Base-by-base conservation (phyloP, 2,329 filamentous ascomycete genomes). In the Lachnellula cervina region DNA sequence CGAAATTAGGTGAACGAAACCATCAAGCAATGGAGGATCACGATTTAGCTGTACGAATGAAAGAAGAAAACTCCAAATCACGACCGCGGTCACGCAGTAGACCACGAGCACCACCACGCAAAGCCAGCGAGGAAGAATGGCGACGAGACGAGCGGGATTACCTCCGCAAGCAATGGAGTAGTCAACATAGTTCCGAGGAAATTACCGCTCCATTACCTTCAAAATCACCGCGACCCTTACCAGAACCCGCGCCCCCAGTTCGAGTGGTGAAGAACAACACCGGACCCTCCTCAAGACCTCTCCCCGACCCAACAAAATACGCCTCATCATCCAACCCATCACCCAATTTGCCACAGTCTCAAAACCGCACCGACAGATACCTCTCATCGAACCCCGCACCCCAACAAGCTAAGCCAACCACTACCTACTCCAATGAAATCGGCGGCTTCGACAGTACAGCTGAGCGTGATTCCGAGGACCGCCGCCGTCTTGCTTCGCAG, bases 81-180 rank as follows among this genome's bases (percentile, higher is more conserved):
- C 62, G 64, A 13, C 49, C 59, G 17, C 59, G 60, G 50, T 65
- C 64, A 28, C 62, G 62, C 19, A 66, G 64, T 55, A 61, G 65
- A n/a, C 66, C 68, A 46, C 60, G 62, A 42, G 54, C 61, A 43
- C 58, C 59, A 48, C 58, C 66, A 37, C 62, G 60, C 9, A 67
- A 66, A 35, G 59, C 64, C 42, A 65, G 59, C 71, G 60, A 78
- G 69, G 47, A 80, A 73, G 53, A 78, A 72, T 79, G 75, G 74
- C 11, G 75, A 72, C 44, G 65, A 55, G 77, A 81, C 54, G 79
- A 82, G 64, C 73, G 79, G 47, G 78, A 80, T 13, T 78, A 77
- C 54, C 71, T 80, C 4, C 76, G 77, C 37, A 72, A 77, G 56
- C 74, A 80, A 60, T 69, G 66, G 64, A 58, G 40, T 48, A 54